phyloP scores from a whole-genome alignment of 2,329 filamentous ascomycete species.

The Trichoderma sp. region DNA sequence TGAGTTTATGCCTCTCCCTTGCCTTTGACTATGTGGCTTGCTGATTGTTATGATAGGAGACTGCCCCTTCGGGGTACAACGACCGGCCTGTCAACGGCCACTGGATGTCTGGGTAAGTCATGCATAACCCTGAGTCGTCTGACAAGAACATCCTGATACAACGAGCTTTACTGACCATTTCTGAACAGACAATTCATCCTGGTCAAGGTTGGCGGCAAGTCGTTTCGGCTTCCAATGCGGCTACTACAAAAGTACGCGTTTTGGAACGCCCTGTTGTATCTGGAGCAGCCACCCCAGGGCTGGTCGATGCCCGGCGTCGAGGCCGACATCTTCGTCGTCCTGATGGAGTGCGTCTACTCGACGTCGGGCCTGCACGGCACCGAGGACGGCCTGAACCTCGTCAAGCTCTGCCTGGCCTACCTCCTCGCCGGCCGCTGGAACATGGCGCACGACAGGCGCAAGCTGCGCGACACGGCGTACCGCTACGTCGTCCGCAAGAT shows the following conservation, averaged over 20 bases:
- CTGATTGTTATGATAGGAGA: background rate
- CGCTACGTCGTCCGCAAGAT: conserved; percentile 35
- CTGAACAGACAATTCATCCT: background rate
- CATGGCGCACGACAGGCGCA: conserved; percentile 32
- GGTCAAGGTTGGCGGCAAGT: background rate
- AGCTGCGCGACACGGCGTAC: conserved; percentile 30
- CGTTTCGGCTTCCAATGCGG: conserved; percentile 17
- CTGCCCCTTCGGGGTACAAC: background rate
- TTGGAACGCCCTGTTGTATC: conserved; percentile 14
- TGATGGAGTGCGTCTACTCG: conserved; percentile 31
- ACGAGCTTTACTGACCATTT: conserved; percentile 1
- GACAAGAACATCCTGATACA: background rate
- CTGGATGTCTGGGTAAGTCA: conserved; percentile 21
- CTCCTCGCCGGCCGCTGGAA: conserved; percentile 28
- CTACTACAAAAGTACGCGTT: conserved; percentile 23
- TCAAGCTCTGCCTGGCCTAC: conserved; percentile 31
- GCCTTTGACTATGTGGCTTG: background rate
- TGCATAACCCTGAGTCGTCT: no score
- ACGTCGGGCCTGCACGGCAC: conserved; percentile 31
- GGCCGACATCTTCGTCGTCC: conserved; percentile 32
- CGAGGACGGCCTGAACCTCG: conserved; percentile 34
- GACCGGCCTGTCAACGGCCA: background rate
- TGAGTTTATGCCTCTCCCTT: background rate
- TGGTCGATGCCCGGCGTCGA: conserved; percentile 27
- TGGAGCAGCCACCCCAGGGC: conserved; percentile 19